A percentile compares a stretch with the other conserved stretches of the same genome.
These are phyloP conservation scores for Inga laurina DNA, from an alignment of 306 rosid genomes.

Conservation along the genomic window DNA sequence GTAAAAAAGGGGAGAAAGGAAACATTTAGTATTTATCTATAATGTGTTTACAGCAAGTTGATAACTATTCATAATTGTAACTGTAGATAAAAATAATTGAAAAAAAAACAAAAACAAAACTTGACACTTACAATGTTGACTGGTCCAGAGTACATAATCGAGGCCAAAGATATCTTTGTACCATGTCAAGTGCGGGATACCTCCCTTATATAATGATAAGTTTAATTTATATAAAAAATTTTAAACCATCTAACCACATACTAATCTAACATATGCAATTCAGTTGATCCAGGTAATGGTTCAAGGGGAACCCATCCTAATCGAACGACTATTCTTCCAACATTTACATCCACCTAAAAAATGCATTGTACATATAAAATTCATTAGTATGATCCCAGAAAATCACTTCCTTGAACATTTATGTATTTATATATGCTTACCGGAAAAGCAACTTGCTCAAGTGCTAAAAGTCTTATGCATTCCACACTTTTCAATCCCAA, in stretches of 20 bases:
- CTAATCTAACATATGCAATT: slow-evolving; percentile 62
- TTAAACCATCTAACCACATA: slow-evolving; percentile 28
- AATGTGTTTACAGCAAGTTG: neutral
- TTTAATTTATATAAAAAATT: neutral
- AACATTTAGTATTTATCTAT: neutral
- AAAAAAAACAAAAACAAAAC: neutral
- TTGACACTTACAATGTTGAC: slow-evolving; percentile 44
- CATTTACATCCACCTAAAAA: slow-evolving; percentile 78
- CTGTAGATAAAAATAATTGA: neutral
- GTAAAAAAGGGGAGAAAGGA: neutral
- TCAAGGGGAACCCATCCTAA: slow-evolving; percentile 86
- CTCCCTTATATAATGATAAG: slow-evolving; percentile 10
- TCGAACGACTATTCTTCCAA: slow-evolving; percentile 74
- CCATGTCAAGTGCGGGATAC: slow-evolving; percentile 52
- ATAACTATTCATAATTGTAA: neutral
- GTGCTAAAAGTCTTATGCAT: slow-evolving; percentile 72
- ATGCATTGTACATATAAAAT: neutral
- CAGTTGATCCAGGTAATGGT: slow-evolving; percentile 61
- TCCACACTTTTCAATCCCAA: slow-evolving; percentile 82
- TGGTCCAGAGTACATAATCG: slow-evolving; percentile 51
- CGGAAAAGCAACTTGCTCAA: slow-evolving; percentile 65
- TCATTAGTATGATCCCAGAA: neutral
- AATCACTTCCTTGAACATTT: neutral
- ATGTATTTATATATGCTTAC: slow-evolving; percentile 38
- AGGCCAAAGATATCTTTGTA: slow-evolving; percentile 83